Evolutionary conservation across 106 monocot species (phyloP).

Genomic region (Dioscorea alata): DNA sequence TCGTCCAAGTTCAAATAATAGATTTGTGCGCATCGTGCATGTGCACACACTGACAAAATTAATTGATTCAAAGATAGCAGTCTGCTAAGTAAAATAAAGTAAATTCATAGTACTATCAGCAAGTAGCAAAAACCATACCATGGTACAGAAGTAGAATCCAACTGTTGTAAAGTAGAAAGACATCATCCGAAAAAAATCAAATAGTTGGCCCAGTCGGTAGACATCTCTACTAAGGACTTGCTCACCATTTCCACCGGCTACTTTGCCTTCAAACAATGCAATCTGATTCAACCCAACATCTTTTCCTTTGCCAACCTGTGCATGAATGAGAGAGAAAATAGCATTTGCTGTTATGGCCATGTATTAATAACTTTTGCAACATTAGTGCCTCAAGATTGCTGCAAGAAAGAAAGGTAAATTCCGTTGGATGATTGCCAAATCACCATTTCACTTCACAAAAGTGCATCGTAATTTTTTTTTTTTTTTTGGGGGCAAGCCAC

Average conservation of each 20-base stretch:
- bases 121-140: slow-evolving; percentile 37
- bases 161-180: slow-evolving; percentile 91
- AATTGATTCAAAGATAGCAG: too few relatives aligned
- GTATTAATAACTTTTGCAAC: background rate
- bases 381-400: too few relatives aligned
- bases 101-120: too few relatives aligned
- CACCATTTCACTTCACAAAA: too few relatives aligned
- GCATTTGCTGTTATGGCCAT: background rate
- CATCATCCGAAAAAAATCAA: slow-evolving; percentile 92
- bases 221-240: slow-evolving; percentile 95
- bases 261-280: slow-evolving; percentile 90
- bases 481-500: too few relatives aligned
- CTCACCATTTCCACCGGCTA: slow-evolving; percentile 88
- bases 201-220: slow-evolving; percentile 85
- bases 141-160: slow-evolving; percentile 82
- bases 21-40: too few relatives aligned
- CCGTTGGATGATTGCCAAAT: too few relatives aligned
- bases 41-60: too few relatives aligned
- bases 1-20: too few relatives aligned
- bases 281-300: slow-evolving; percentile 92
- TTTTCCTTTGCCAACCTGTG: slow-evolving; percentile 84
- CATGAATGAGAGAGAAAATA: background rate
- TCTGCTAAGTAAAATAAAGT: too few relatives aligned
- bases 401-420: too few relatives aligned
- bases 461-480: too few relatives aligned